phyloP scores from a whole-genome alignment of 192 early-diverging fungal species.

The Mycoemilia scoparia region DNA sequence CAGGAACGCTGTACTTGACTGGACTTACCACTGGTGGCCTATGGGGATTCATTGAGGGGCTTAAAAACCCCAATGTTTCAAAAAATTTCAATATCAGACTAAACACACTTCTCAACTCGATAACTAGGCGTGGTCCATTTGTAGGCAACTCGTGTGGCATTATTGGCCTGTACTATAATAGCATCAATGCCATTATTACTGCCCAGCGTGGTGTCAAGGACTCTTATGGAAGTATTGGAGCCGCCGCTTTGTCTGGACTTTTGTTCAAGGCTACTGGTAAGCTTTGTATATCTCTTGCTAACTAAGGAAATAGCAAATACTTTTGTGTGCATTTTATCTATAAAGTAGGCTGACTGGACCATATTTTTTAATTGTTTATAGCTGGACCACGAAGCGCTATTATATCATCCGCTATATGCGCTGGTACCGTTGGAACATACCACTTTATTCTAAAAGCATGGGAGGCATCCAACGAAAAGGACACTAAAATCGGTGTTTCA shows the following conservation, averaged over 20 bases:
- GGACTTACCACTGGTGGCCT: constrained; percentile 54
- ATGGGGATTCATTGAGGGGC: constrained; percentile 58
- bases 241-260: constrained; percentile 54
- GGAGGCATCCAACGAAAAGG: too few species aligned
- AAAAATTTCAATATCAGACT: constrained; percentile 51
- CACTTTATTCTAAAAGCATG: too few species aligned
- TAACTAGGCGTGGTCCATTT: constrained; percentile 70
- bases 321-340: not conserved
- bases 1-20: constrained; percentile 56
- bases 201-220: constrained; percentile 41
- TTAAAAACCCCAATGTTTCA: constrained; percentile 37
- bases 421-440: constrained; percentile 35
- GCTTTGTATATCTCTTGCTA: not conserved
- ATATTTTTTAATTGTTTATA: constrained; percentile 5
- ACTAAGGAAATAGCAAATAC: too few species aligned
- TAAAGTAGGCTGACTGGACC: not conserved
- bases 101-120: constrained; percentile 63
- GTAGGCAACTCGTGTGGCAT: constrained; percentile 66
- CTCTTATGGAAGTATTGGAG: constrained; percentile 44
- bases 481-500: too few species aligned
- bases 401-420: constrained; percentile 36
- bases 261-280: constrained; percentile 55
- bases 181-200: constrained; percentile 47
- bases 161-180: constrained; percentile 69
- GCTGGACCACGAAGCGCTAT: constrained; percentile 38